Base-by-base conservation (phyloP, 2,329 filamentous ascomycete species). In the Chaetomiaceae sp. region DNA sequence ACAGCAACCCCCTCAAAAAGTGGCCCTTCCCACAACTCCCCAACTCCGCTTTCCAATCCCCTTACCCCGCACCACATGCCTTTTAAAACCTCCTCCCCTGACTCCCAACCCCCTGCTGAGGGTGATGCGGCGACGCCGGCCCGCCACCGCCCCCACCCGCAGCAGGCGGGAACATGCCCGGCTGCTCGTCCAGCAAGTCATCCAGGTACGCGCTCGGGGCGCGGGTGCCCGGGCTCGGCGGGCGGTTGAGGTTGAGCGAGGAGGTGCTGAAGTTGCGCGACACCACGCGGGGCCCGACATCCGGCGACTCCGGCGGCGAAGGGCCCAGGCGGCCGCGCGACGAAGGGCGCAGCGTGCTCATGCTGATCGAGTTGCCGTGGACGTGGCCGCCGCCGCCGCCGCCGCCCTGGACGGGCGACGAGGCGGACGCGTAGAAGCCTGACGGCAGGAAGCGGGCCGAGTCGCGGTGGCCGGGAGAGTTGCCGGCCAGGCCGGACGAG, bases 161-260 rank as follows among this genome's bases (percentile, higher is more conserved):
- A 1, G 50, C 48, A 3, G 74, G 70, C 10, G 75, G 75, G 44
- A 78, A 69, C 54, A 68, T 64, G 30, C 69, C 68, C 6, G 74
- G 71, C 59, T 89, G 83, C 53, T 86, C 86, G 60, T 89, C 88
- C 51, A 96, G 84, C 40, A 97, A 67, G 63, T 96, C 89, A 49
- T 97, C 90, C 32, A 97, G 72, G 62, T 89, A 95, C 15, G 88
- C 87, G 63, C 88, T 95, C 0, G 91, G 91, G 14, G 89, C 85
- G 47, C 90, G 75, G 47, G 81, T 81, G 19, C 49, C 47, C 22
- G 47, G 18, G 43, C 80, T 83, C 12, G 80, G 73, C 3, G 83
- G 75, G 46, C 78, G 73, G 52, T 76, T 79, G 48, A 84, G 72
- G 56, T 81, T 84, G 52, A 90, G 61, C 4, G 81, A 83, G 62